Conservation (phyloP, 495 filamentous ascomycete species). For the Penicillium samsonianum region DNA sequence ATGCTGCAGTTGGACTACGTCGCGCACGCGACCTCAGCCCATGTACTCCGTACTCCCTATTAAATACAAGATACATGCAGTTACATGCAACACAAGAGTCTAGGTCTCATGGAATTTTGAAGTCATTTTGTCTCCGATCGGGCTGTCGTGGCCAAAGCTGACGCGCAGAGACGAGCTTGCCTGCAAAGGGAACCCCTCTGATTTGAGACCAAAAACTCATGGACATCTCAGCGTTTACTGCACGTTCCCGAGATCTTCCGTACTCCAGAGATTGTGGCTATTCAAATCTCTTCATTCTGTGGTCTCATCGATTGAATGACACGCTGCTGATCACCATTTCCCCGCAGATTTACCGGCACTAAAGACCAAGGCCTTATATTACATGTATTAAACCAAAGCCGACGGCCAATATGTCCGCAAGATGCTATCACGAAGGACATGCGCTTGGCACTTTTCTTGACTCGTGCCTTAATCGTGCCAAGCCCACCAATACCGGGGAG, state of each 20-base stretch:
- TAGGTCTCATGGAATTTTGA: neutral
- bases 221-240: slow-evolving; percentile 15
- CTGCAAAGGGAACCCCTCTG: slow-evolving; percentile 30
- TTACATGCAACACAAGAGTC: slow-evolving; percentile 4
- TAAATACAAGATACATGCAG: no score
- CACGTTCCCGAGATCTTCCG: slow-evolving; percentile 15
- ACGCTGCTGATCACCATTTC: slow-evolving; percentile 25
- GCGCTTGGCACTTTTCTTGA: slow-evolving; percentile 14
- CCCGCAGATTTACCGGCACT: slow-evolving; percentile 24
- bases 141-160: slow-evolving; percentile 6
- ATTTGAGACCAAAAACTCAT: slow-evolving; percentile 22
- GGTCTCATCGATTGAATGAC: neutral
- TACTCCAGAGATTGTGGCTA: neutral
- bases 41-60: neutral
- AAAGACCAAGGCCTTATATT: no score
- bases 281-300: neutral
- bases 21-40: slow-evolving; percentile 5
- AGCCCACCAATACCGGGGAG: no score
- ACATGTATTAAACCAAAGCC: slow-evolving; percentile 6
- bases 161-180: slow-evolving; percentile 8
- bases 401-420: slow-evolving; percentile 22
- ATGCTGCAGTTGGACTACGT: slow-evolving; percentile 7
- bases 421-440: slow-evolving; percentile 25
- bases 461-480: no score
- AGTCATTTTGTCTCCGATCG: slow-evolving; percentile 12